phyloP scores from a whole-genome alignment of 2,329 filamentous ascomycete genomes.

The Alternaria gaisen region DNA sequence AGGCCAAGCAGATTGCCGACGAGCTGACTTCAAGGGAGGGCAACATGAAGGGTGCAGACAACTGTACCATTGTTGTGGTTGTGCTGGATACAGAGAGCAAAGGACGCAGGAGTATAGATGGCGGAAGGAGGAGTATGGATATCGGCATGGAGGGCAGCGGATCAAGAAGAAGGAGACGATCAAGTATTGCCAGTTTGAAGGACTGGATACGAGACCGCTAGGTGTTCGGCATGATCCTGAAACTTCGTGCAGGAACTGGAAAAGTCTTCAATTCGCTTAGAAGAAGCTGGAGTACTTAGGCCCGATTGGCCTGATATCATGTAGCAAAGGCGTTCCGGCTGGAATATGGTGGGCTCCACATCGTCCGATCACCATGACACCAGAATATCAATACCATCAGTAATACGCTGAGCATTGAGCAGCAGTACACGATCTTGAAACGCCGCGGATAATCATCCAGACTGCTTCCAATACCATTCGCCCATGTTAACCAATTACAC shows the following conservation, averaged over 20 bases:
- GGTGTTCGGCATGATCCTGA: neutral
- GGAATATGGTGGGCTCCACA: neutral
- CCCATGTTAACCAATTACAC: neutral
- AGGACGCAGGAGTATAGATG: slow-evolving; percentile 19
- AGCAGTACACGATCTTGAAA: neutral
- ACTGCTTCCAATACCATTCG: neutral
- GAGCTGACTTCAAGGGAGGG: slow-evolving; percentile 26
- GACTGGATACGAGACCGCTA: slow-evolving; percentile 25
- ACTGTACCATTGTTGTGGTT: slow-evolving; percentile 34
- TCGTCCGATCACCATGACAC: neutral
- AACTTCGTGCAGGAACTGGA: neutral
- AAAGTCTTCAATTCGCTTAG: neutral
- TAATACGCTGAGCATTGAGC: neutral
- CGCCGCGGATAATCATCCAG: neutral
- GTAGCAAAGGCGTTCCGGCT: neutral
- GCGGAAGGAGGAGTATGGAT: slow-evolving; percentile 17
- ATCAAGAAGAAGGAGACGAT: slow-evolving; percentile 13
- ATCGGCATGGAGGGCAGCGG: slow-evolving; percentile 9
- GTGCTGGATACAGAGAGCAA: slow-evolving; percentile 26
- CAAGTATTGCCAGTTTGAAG: slow-evolving; percentile 23
- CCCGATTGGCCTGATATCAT: neutral
- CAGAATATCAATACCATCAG: neutral
- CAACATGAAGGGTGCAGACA: slow-evolving; percentile 28
- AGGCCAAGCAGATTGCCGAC: slow-evolving; percentile 28
- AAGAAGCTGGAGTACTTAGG: neutral